These are phyloP conservation scores for Murraya koenigii DNA, from an alignment of 345 rosid species.

Conservation along the genomic window DNA sequence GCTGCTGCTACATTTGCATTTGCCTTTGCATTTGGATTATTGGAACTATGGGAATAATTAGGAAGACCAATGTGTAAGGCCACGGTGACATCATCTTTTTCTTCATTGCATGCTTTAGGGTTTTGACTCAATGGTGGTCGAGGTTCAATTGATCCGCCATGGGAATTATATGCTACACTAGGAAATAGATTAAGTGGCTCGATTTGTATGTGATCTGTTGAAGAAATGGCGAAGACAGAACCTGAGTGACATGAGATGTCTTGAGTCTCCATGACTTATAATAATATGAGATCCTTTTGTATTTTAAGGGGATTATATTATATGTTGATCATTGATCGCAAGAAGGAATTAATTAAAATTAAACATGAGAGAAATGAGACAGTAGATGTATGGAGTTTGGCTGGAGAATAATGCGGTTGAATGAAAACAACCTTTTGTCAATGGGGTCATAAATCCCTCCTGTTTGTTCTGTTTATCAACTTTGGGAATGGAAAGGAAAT, in stretches of 20 bases:
- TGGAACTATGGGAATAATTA: conserved; percentile 23
- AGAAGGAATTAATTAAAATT: conserved; percentile 14
- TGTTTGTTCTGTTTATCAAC: conserved; percentile 50
- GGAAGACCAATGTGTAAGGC: conserved; percentile 82
- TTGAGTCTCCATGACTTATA: conserved; percentile 35
- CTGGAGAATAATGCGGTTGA: conserved; percentile 78
- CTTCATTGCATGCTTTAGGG: conserved; percentile 24
- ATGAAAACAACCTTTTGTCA: conserved; percentile 60
- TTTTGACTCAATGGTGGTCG: conserved; percentile 17
- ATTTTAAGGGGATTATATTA: conserved; percentile 21
- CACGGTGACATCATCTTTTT: conserved; percentile 47
- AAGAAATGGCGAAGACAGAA: conserved; percentile 25
- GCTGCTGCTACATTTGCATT: conserved; percentile 28
- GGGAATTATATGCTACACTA: conserved; percentile 13
- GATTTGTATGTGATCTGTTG: conserved; percentile 21
- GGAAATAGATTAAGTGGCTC: conserved; percentile 56
- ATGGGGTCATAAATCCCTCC: conserved; percentile 54
- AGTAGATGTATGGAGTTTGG: conserved; percentile 34
- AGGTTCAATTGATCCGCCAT: conserved; percentile 1
- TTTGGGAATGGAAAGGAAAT: conserved; percentile 45
- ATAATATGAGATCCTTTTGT: conserved; percentile 13
- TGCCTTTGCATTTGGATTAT: conserved; percentile 13
- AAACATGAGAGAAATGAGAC: conserved; percentile 26
- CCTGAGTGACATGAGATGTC: conserved; percentile 23
- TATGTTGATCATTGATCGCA: conserved; percentile 24